Conservation (phyloP, 371 early-diverging fungal species). For the Mortierella sp. region DNA sequence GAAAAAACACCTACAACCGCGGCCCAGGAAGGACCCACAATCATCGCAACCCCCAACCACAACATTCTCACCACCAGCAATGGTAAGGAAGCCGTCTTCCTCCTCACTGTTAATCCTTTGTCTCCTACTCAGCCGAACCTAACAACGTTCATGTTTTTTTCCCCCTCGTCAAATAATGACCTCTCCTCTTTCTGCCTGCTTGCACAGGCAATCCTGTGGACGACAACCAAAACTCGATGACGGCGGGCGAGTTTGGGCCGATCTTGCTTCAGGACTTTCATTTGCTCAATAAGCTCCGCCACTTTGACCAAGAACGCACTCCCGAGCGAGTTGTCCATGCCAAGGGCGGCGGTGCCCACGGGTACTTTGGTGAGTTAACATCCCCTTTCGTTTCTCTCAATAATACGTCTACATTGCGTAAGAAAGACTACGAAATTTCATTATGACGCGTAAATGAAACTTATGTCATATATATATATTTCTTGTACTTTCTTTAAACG, state of each 20-base stretch:
- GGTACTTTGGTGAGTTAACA: conserved; percentile 72
- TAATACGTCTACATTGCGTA: too few relatives aligned
- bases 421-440: too few relatives aligned
- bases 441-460: conserved; percentile 2
- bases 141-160: neutral
- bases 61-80: conserved; percentile 50
- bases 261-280: conserved; percentile 79
- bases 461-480: neutral
- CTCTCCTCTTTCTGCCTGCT: neutral
- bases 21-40: conserved; percentile 24
- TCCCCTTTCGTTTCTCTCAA: neutral
- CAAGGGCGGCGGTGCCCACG: conserved; percentile 87
- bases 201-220: conserved; percentile 69
- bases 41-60: conserved; percentile 45
- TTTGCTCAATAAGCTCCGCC: conserved; percentile 84
- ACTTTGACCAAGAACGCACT: conserved; percentile 88
- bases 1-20: neutral
- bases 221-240: conserved; percentile 72
- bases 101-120: neutral
- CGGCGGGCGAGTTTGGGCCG: conserved; percentile 71
- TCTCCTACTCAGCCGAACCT: neutral
- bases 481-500: neutral
- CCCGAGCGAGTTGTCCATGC: conserved; percentile 91
- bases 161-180: neutral
- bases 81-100: conserved; percentile 19